Conservation (phyloP, 345 rosid species). For the Melaleuca alternifolia region DNA sequence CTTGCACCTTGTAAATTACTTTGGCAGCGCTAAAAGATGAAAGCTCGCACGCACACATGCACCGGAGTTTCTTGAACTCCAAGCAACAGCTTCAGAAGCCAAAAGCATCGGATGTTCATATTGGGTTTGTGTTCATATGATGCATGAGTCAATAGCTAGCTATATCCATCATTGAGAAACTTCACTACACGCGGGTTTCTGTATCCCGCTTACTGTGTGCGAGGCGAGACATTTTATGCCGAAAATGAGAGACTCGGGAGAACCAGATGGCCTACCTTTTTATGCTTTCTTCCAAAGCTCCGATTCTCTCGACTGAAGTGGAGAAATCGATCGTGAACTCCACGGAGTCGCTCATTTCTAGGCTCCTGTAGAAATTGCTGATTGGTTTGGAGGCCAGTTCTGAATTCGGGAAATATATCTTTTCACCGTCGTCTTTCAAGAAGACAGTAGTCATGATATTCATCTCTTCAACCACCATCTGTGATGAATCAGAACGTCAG, state of each 20-base stretch:
- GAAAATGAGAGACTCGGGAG: background rate
- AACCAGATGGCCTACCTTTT: conserved; percentile 17
- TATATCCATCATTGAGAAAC: background rate
- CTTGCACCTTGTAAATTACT: background rate
- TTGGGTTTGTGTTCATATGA: background rate
- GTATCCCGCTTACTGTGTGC: background rate
- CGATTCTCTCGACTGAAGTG: conserved; percentile 40
- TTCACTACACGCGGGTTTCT: background rate
- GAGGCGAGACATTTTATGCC: accelerated
- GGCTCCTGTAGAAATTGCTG: conserved; percentile 56
- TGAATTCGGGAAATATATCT: conserved; percentile 49
- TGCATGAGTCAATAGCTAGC: background rate
- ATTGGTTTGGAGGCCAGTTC: conserved; percentile 41
- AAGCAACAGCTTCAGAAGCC: background rate
- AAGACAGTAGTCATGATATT: conserved; percentile 58
- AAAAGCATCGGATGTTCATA: background rate
- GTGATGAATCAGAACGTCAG: background rate
- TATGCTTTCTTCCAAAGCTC: conserved; percentile 25
- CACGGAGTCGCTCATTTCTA: conserved; percentile 47
- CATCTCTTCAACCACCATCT: conserved; percentile 77
- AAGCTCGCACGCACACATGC: background rate
- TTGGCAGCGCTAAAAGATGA: background rate
- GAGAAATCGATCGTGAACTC: conserved; percentile 53
- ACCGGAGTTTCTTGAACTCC: background rate
- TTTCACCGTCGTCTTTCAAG: conserved; percentile 56